phyloP scores from a whole-genome alignment of 2,329 filamentous ascomycete genomes.

The Grosmannia penicillata region DNA sequence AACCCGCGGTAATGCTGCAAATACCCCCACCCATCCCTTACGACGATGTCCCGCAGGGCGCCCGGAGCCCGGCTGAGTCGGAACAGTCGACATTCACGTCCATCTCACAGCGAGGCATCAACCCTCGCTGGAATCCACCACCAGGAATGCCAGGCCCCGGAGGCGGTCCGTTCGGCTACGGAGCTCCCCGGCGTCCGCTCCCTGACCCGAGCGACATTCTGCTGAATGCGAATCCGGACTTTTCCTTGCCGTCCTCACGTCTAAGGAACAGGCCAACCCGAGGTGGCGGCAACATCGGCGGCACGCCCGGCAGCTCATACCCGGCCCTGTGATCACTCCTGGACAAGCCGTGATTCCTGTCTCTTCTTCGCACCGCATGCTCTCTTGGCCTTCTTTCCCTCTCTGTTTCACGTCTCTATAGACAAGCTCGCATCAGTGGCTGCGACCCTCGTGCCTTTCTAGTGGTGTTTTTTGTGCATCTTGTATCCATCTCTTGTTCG shows the following conservation, averaged over 20 bases:
- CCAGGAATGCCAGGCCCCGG: slow-evolving; percentile 28
- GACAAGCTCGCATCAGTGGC: background rate
- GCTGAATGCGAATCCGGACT: slow-evolving; percentile 72
- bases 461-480: background rate
- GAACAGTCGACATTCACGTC: slow-evolving; percentile 81
- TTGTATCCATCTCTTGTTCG: background rate
- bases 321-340: slow-evolving; percentile 19
- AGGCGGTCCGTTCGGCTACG: slow-evolving; percentile 12
- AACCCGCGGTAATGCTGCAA: slow-evolving; percentile 13
- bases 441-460: background rate
- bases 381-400: background rate
- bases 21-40: slow-evolving; percentile 15
- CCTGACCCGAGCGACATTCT: slow-evolving; percentile 56
- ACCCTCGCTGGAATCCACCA: slow-evolving; percentile 67
- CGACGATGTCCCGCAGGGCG: slow-evolving; percentile 24
- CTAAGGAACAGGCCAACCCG: slow-evolving; percentile 4
- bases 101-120: slow-evolving; percentile 74
- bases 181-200: slow-evolving; percentile 24
- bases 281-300: slow-evolving; percentile 21
- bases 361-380: background rate
- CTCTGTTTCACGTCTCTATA: background rate
- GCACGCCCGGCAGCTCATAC: slow-evolving; percentile 40
- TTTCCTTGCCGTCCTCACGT: slow-evolving; percentile 57
- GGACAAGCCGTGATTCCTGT: background rate
- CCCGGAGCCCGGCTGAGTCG: slow-evolving; percentile 60